Evolutionary conservation across 2,329 filamentous ascomycete species (phyloP).

Genomic region (Stachybotrys chartarum): DNA sequence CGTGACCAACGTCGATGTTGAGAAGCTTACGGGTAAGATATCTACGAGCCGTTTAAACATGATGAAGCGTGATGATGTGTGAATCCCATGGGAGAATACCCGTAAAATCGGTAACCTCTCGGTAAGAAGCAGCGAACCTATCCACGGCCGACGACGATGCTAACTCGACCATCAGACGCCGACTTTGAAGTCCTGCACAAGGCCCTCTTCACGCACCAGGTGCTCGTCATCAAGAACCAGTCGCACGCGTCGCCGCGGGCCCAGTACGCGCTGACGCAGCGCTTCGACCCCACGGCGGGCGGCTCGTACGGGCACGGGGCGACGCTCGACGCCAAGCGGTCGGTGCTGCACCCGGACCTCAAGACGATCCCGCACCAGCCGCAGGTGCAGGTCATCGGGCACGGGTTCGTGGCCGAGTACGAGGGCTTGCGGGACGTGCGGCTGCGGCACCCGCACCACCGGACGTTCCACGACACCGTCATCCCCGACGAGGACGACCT

Average conservation of each 20-base stretch:
- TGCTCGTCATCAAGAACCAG: constrained; percentile 6
- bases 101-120: constrained; percentile 54
- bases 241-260: constrained; percentile 1
- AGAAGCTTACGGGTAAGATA: constrained; percentile 53
- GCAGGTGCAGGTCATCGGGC: constrained; percentile 69
- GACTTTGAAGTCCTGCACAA: constrained; percentile 1
- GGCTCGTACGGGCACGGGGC: constrained; percentile 69
- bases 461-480: constrained; percentile 62
- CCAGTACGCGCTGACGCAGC: constrained; percentile 47
- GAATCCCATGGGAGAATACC: constrained; percentile 39
- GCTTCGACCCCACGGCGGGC: constrained; percentile 61
- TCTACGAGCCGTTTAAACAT: no score
- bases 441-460: constrained; percentile 70
- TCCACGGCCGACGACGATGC: not conserved
- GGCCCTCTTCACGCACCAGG: constrained; percentile 3
- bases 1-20: constrained; percentile 50
- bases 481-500: constrained; percentile 49
- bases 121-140: not conserved
- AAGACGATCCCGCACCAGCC: constrained; percentile 77
- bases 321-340: constrained; percentile 56
- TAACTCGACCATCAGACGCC: constrained; percentile 1
- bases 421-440: constrained; percentile 63
- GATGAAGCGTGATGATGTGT: constrained; percentile 1
- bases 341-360: constrained; percentile 68
- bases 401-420: constrained; percentile 61